Base-by-base conservation (phyloP, 106 monocot species). In the Amphibolis antarctica region DNA sequence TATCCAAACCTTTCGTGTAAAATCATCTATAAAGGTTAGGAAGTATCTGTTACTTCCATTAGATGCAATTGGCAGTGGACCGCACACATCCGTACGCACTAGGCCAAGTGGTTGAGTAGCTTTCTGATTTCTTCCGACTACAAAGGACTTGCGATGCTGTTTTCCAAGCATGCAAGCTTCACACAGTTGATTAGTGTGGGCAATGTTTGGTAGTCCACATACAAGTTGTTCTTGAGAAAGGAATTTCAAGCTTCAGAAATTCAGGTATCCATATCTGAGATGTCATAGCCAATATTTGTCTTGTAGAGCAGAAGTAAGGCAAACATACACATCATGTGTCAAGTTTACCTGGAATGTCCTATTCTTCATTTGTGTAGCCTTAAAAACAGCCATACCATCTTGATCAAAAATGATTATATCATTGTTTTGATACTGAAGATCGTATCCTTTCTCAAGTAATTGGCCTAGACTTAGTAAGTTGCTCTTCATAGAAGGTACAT, bases 391-490 rank as follows among this genome's bases (percentile, higher is more conserved):
- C 23, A 7, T 42, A 20, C 14, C 23, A 12, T 7, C 0, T 13
- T n/a, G 45, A 25, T 64, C 28, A 17, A 5, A 59, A 17, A 56
- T 66, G 1, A 44, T 6, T 44, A 63, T 54, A 12, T 12, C 25
- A 30, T 22, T 13, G 28, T 59, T 42, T 21, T 46, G 4, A 66
- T 66, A 55, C 19, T 14, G 19, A 42, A 74, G 13, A 5, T 15
- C 13, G 24, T 59, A 64, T 0, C 57, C 55, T 13, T 12, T 59
- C 21, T 57, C 28, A 10, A 73, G 4, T 21, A 57, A 21, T 57
- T 73, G 65, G 5, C 72, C 64, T 10, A 72, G 45, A 72, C 72
- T 72, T 20, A 72, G 27, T 14, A 72, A 50, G 22, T 29, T 71
- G 26, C 53, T 31, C 23, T 53, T 51, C 24, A 71, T 42, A n/a